Percentiles rank a stretch among this genome's conserved stretches.
Conservation (phyloP, 345 rosid species). For the Excoecaria agallocha region DNA sequence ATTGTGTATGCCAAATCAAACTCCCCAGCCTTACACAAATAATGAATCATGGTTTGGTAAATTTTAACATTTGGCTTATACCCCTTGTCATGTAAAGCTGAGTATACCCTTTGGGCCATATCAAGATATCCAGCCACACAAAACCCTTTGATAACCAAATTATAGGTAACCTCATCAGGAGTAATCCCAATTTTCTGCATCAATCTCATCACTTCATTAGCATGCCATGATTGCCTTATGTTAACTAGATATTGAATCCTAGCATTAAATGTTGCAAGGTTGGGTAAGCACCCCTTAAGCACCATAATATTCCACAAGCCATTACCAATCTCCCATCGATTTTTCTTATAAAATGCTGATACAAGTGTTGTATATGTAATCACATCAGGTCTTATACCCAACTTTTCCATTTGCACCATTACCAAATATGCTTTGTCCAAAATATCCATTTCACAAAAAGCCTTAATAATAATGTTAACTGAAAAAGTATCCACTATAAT, state of each 20-base stretch:
- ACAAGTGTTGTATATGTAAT: constrained; percentile 70
- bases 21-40: constrained; percentile 57
- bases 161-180: constrained; percentile 68
- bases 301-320: constrained; percentile 86
- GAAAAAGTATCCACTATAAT: constrained; percentile 52
- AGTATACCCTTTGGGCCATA: constrained; percentile 74
- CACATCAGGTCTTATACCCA: constrained; percentile 65
- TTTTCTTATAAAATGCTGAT: constrained; percentile 57
- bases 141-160: constrained; percentile 79
- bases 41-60: constrained; percentile 81
- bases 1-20: constrained; percentile 62
- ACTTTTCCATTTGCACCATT: constrained; percentile 56
- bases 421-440: constrained; percentile 51
- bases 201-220: constrained; percentile 57
- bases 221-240: constrained; percentile 61
- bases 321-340: constrained; percentile 53
- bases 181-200: constrained; percentile 54
- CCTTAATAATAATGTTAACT: constrained; percentile 56
- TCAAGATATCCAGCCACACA: constrained; percentile 60
- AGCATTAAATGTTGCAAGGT: constrained; percentile 68
- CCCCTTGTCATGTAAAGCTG: constrained; percentile 50
- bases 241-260: constrained; percentile 70
- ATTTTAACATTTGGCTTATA: constrained; percentile 58
- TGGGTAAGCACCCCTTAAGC: constrained; percentile 67
- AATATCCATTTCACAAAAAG: constrained; percentile 53